Evolutionary conservation across 2,329 filamentous ascomycete species (phyloP).

Genomic region (Cordyceps cateniannulata): DNA sequence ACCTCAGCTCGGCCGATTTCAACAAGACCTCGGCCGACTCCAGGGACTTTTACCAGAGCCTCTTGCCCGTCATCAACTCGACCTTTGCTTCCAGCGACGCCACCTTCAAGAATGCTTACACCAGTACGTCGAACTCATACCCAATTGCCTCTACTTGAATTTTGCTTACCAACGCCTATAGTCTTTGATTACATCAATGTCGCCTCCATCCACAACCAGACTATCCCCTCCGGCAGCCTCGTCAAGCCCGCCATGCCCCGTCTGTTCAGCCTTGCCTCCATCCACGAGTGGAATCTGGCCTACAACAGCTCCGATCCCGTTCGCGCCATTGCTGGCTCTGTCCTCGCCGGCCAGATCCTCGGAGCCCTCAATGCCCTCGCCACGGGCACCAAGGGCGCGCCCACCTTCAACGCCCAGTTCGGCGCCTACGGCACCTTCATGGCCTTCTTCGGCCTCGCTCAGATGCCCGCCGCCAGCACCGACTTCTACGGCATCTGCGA

Average conservation of each 20-base stretch:
- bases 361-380: constrained; percentile 47
- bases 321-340: constrained; percentile 51
- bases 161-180: constrained; percentile 22
- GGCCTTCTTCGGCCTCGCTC: constrained; percentile 55
- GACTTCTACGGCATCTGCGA: constrained; percentile 74
- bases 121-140: constrained; percentile 38
- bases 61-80: constrained; percentile 49
- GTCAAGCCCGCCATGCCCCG: constrained; percentile 52
- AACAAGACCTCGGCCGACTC: constrained; percentile 39
- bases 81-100: constrained; percentile 41
- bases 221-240: constrained; percentile 42
- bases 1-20: constrained; percentile 44
- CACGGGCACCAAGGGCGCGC: constrained; percentile 27
- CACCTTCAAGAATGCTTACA: constrained; percentile 54
- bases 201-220: constrained; percentile 51
- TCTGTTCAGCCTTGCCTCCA: constrained; percentile 67
- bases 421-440: constrained; percentile 57
- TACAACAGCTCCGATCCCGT: constrained; percentile 69
- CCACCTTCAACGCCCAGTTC: constrained; percentile 47
- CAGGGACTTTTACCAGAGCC: constrained; percentile 50
- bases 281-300: constrained; percentile 75
- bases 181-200: constrained; percentile 57
- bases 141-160: not conserved
- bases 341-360: constrained; percentile 50
- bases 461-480: constrained; percentile 41